phyloP scores from a whole-genome alignment of 192 early-diverging fungal species.

The Coemansia sp. region DNA sequence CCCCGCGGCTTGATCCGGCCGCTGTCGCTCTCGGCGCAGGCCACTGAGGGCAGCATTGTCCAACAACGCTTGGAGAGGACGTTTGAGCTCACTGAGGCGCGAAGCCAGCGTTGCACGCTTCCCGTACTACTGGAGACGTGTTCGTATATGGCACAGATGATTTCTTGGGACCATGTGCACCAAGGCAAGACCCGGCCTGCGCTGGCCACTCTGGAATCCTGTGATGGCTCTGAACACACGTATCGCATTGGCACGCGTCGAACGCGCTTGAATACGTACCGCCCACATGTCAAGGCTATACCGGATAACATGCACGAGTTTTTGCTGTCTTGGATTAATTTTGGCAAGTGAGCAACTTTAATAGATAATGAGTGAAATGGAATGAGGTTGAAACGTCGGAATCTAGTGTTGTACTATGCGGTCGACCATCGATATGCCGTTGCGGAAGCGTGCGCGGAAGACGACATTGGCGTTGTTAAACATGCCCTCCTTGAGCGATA shows the following conservation, averaged over 20 bases:
- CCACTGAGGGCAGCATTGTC: not conserved
- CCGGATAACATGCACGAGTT: slow-evolving; percentile 20
- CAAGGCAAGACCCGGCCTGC: slow-evolving; percentile 18
- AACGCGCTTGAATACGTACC: slow-evolving; percentile 43
- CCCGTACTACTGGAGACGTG: slow-evolving; percentile 12
- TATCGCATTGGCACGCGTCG: slow-evolving; percentile 33
- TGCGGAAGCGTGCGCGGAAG: slow-evolving; percentile 89
- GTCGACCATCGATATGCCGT: slow-evolving; percentile 94
- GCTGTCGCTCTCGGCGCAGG: not conserved
- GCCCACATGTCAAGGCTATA: slow-evolving; percentile 36
- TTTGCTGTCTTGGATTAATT: slow-evolving; percentile 16
- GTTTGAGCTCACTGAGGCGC: slow-evolving; percentile 7
- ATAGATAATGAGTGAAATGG: not conserved
- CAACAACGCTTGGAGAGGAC: not conserved
- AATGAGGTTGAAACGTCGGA: not conserved
- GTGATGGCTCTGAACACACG: slow-evolving; percentile 7
- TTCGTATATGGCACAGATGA: slow-evolving; percentile 34
- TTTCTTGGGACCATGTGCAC: slow-evolving; percentile 39
- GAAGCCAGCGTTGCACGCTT: not conserved
- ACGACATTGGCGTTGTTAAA: slow-evolving; percentile 98
- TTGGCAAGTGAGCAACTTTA: not conserved
- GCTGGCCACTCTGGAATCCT: not conserved
- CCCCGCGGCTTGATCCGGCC: not conserved
- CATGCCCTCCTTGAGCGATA: slow-evolving; percentile 99
- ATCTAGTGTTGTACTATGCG: slow-evolving; percentile 37